These are phyloP conservation scores for Cladosporium sp. DNA, from an alignment of 2,329 filamentous ascomycete species.

Conservation along the genomic window DNA sequence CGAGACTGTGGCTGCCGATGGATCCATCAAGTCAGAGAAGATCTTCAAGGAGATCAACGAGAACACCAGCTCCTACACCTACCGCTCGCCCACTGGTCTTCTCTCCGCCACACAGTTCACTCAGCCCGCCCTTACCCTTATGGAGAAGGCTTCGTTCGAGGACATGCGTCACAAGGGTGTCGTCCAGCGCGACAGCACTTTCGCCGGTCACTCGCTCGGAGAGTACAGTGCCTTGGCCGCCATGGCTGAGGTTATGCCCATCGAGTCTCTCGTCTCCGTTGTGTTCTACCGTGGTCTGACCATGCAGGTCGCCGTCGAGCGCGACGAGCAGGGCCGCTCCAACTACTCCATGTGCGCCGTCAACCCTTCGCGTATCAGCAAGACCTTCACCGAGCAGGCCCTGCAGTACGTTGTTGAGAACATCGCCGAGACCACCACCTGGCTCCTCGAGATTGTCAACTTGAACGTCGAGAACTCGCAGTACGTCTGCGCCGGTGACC, in stretches of 20 bases:
- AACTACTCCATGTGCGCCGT: conserved; percentile 99
- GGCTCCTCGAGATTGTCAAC: conserved; percentile 99
- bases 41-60: conserved; percentile 99
- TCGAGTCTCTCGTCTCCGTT: conserved; percentile 95
- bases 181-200: conserved; percentile 93
- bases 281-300: conserved; percentile 99
- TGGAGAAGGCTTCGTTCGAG: conserved; percentile 99
- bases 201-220: conserved; percentile 95
- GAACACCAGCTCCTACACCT: conserved; percentile 92
- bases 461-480: conserved; percentile 75
- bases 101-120: conserved; percentile 98
- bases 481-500: conserved; percentile 67
- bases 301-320: conserved; percentile 98
- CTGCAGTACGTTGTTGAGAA: conserved; percentile 96
- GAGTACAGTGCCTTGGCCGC: conserved; percentile 97
- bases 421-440: conserved; percentile 88
- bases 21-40: conserved; percentile 94
- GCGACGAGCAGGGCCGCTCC: conserved; percentile 85
- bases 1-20: conserved; percentile 92
- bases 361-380: conserved; percentile 96
- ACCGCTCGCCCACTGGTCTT: conserved; percentile 89
- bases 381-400: conserved; percentile 97
- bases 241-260: conserved; percentile 98
- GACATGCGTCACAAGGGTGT: conserved; percentile 98
- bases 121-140: conserved; percentile 91